Evolutionary conservation across 139 green algal genomes (phyloP).

Genomic region (Volvox africanus): DNA sequence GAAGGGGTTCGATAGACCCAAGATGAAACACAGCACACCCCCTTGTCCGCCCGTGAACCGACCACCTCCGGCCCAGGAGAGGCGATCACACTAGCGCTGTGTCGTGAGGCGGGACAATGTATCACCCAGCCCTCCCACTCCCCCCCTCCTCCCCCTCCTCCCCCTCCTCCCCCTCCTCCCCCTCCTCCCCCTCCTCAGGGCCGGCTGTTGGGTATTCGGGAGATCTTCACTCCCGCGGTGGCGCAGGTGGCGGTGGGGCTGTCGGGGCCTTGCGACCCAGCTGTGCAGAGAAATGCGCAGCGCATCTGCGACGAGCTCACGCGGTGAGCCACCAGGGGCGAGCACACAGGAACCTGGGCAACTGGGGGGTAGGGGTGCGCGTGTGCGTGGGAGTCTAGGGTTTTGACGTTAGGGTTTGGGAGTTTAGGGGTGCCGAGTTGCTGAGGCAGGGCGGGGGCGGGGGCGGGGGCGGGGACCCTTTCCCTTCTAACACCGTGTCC

Average conservation of each 20-base stretch:
- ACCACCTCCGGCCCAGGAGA: no score
- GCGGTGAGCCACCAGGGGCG: neutral
- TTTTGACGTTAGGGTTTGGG: no score
- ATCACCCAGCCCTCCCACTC: no score
- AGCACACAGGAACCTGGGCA: no score
- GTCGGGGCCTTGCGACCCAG: conserved; percentile 77
- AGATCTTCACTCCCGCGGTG: conserved; percentile 75
- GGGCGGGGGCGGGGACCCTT: no score
- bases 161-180: neutral
- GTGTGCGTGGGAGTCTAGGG: neutral
- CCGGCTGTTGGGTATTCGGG: conserved; percentile 78
- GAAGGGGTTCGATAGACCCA: no score
- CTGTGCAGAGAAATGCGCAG: conserved; percentile 65
- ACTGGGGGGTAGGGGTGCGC: neutral
- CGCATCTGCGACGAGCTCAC: conserved; percentile 83
- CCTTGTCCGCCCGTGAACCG: no score
- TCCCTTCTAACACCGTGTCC: no score
- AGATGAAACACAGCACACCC: no score
- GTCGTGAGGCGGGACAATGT: no score
- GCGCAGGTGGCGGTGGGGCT: conserved; percentile 81
- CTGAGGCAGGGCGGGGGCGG: neutral
- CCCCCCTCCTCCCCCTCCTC: neutral
- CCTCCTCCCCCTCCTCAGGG: conserved; percentile 49
- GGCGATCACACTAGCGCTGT: no score
- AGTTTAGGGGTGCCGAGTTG: neutral